Percentiles rank a stretch among this genome's conserved stretches.
Conservation (phyloP, 257 asterid species). For the Avicennia marina region DNA sequence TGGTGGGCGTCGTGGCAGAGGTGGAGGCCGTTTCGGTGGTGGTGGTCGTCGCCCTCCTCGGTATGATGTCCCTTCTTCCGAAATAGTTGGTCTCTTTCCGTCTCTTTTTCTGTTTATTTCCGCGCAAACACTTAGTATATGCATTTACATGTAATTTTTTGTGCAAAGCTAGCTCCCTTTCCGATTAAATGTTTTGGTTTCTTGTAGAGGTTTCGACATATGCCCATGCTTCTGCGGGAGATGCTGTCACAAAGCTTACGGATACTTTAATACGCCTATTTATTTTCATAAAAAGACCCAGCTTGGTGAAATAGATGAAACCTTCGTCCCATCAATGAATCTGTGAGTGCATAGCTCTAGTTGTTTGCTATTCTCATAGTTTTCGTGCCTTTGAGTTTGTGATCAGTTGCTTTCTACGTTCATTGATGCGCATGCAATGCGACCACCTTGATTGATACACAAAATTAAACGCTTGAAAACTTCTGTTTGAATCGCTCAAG, state of each 20-base stretch:
- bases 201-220: slow-evolving; percentile 76
- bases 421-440: no score
- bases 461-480: no score
- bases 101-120: neutral
- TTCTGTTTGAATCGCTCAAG: no score
- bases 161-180: no score
- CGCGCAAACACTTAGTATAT: no score
- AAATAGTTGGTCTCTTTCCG: slow-evolving; percentile 55
- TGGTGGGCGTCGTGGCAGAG: slow-evolving; percentile 44
- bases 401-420: no score
- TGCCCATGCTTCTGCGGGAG: slow-evolving; percentile 88
- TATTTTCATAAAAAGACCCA: slow-evolving; percentile 89
- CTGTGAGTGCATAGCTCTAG: slow-evolving; percentile 46
- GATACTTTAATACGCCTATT: slow-evolving; percentile 90
- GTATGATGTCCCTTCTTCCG: slow-evolving; percentile 71
- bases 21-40: slow-evolving; percentile 39
- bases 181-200: no score
- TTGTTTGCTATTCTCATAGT: no score
- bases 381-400: no score
- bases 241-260: slow-evolving; percentile 84
- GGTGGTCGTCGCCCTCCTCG: slow-evolving; percentile 46
- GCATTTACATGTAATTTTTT: no score
- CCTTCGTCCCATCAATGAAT: slow-evolving; percentile 93
- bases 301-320: slow-evolving; percentile 97
- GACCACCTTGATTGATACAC: no score